These are phyloP conservation scores for Malus hybrid DNA, from an alignment of 331 rosid genomes.

Conservation along the genomic window DNA sequence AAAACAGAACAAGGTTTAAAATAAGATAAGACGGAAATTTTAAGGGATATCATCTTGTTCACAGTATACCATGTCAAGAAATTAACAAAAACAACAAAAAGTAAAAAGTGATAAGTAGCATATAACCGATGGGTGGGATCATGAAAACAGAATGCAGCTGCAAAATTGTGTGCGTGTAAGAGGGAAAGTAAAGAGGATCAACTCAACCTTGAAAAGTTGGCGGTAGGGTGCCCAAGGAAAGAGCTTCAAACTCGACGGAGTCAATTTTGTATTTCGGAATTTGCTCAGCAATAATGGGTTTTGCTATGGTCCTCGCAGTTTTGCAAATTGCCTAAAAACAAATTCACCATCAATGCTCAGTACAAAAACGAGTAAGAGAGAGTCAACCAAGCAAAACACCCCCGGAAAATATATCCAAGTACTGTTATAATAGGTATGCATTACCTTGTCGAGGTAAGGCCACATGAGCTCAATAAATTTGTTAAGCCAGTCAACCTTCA, in stretches of 20 bases:
- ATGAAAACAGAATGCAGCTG: background rate
- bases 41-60: background rate
- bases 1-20: background rate
- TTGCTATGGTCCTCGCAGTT: conserved; percentile 58
- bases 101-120: background rate
- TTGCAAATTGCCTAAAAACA: conserved; percentile 76
- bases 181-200: conserved; percentile 9
- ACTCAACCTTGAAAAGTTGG: conserved; percentile 75
- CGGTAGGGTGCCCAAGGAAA: conserved; percentile 68
- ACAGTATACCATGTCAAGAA: background rate
- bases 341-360: background rate
- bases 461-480: conserved; percentile 64
- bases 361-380: background rate
- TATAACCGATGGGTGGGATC: background rate
- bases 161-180: background rate
- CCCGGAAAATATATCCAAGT: background rate
- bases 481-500: conserved; percentile 88
- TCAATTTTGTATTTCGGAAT: conserved; percentile 88
- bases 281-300: conserved; percentile 89
- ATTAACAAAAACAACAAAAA: background rate
- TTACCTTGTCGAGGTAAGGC: conserved; percentile 85
- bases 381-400: background rate
- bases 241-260: conserved; percentile 72
- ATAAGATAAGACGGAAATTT: background rate
- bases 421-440: background rate